Base-by-base conservation (phyloP, 345 rosid genomes). In the Populus davidiana region DNA sequence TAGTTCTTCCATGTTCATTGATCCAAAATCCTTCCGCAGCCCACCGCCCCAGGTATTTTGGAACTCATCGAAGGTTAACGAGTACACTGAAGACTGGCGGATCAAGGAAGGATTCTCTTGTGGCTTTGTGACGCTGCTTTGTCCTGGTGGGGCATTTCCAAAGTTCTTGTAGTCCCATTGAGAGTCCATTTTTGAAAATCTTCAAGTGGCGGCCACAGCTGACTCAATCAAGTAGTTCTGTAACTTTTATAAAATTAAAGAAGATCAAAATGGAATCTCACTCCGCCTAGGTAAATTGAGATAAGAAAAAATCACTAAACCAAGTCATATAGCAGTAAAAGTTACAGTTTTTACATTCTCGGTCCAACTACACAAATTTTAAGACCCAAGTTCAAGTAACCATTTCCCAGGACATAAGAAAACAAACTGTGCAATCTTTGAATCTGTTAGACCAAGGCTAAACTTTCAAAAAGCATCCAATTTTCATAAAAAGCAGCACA, bases 111-210 rank as follows among this genome's bases (percentile, higher is more conserved):
- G 59, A 36, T 44, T 64, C 25, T 18, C 81, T 2, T 36, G 52
- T 69, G 84, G 69, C 79, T 56, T 82, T 29, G 64, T 54, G n/a
- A 62, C 76, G 20, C 66, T 59, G 21, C 56, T 66, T 36, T 78
- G 81, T 29, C 75, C 75, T 23, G 47, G 27, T 5, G 76, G 50
- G 18, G 59, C 38, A 33, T 41, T 69, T 16, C 69, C 81, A 35
- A 73, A 70, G 54, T 67, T 71, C 56, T 67, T 82, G 76, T 75
- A 78, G 69, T 82, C 71, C 54, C 71, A 44, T 43, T 78, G 83
- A 81, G 94, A 87, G 25, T 90, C 94, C 94, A 89, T 82, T 82
- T 78, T 81, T 75, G 52, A 38, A 12, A 77, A 59, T 50, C 72
- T 79, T 63, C 66, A 29, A 70, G 66, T 49, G 71, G 76, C 63